Evolutionary conservation across 495 filamentous ascomycete genomes (phyloP), one percentile per base, ranked within the genome.

Genomic region (Xylaria flabelliformis): DNA sequence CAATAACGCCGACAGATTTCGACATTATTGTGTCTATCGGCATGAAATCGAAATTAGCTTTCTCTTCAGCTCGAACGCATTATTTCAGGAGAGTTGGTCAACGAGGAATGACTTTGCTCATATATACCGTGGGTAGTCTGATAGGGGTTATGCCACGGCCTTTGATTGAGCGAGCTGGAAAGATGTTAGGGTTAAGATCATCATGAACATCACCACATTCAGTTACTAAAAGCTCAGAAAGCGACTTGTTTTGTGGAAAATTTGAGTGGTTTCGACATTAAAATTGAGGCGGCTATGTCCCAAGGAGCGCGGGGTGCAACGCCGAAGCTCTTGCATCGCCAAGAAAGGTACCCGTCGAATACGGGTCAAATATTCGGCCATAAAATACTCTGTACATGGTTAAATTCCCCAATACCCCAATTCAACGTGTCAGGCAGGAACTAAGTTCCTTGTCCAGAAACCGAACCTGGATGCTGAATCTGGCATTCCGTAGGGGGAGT

Each of bases 221-320:
- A 24, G 67, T 15, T 58, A 24, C 34, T 17, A 15, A 15, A 46
- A 15, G 8, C 0, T 10, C 21, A 32, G 26, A 29, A 34, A 32
- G 42, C 42, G 56, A 51, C 8, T 32, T 51, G 41, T 39, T 69
- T 69, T 32, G 67, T 51, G 67, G 67, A 69, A 69, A 62, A 62
- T 69, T 62, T 26, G 7, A 15, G 7, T n/a, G 41, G 21, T 42
- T 48, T 50, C 24, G 44, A 36, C 41, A 19, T 51, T 36, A 42
- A 53, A 36, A 55, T 32, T 26, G 29, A 39, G 24, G 63, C 41
- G 44, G 15, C 8, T 32, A 39, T 67, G 29, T 24, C 36, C 17
- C n/a, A 19, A 32, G 65, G 39, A 34, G 41, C n/a, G 19, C 21
- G 51, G 50, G 32, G 44, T 62, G 56, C 6, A 62, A 59, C 36